phyloP scores from a whole-genome alignment of 2,329 filamentous ascomycete genomes.

The Penicillium nordicum region DNA sequence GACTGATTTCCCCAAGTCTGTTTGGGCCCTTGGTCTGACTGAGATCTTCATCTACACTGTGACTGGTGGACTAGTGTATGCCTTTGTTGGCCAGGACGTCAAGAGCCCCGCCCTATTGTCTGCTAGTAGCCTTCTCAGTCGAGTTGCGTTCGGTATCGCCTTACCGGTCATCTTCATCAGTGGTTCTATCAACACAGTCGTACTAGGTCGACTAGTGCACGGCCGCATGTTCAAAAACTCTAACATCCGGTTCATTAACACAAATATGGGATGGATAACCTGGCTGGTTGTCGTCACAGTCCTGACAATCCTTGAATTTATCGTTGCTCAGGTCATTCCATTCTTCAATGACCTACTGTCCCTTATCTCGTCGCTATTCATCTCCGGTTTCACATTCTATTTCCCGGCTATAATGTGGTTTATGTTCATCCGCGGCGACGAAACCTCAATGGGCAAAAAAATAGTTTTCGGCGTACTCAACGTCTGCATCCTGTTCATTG shows the following conservation, averaged over 20 bases:
- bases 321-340: background rate
- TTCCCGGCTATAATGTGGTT: slow-evolving; percentile 1
- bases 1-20: background rate
- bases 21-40: background rate
- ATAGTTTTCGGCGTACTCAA: background rate
- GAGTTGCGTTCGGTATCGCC: background rate
- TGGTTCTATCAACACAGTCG: background rate
- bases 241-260: background rate
- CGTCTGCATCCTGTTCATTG: background rate
- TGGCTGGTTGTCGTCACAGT: background rate
- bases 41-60: background rate
- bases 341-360: background rate
- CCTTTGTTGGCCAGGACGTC: background rate
- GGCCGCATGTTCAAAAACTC: background rate
- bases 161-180: background rate
- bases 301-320: background rate
- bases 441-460: background rate
- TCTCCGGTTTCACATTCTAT: background rate
- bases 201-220: background rate
- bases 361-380: background rate
- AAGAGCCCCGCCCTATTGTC: background rate
- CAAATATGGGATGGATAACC: background rate
- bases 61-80: background rate
- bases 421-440: background rate
- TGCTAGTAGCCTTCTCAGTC: background rate